Base-by-base conservation (phyloP, 768 basidiomycete genomes). In the Rhodotorula babjevae region DNA sequence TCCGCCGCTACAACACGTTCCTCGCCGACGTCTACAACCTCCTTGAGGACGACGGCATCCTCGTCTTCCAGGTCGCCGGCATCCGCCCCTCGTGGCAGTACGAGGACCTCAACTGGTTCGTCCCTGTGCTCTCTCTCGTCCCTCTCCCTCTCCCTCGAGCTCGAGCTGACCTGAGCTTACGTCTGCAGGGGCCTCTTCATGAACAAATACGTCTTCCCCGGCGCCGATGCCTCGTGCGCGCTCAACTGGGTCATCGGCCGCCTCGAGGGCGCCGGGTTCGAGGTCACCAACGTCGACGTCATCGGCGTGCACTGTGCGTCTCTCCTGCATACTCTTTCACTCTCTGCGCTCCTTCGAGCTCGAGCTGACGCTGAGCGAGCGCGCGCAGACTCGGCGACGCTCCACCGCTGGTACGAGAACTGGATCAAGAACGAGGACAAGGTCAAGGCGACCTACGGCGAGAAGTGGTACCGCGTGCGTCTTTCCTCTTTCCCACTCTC, bases 151-250 rank as follows among this genome's bases (percentile, higher is more conserved):
- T 2, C 53, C 29, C 40, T 6, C 10, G 8, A 21, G 1, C 44
- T 68, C 61, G 15, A 1, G 12, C 9, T 42, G 36, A 44, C 11
- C 53, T 36, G 23, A 69, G 61, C 25, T n/a, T n/a, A 50, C 16
- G 3, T 52, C 11, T 49, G 11, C 53, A 90, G 89, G 91, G 93
- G 93, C 76, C 85, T 94, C 33, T 95, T 94, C 84, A 94, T 94
- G 92, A 94, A 91, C 87, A 93, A 93, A 79, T 98, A 99, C 76
- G 83, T 99, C 80, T 99, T 99, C 89, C 95, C 96, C 58, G 95
- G 95, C 79, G 96, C 95, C 7, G 96, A 99, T 78, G 96, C 96
- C 0, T 92, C 89, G 5, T 92, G 92, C 81, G 91, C 94, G 29
- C 88, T 98, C 44, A 92, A 90, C 53, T 98, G 95, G 95, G 93